phyloP scores from a whole-genome alignment of 768 basidiomycete genomes.

The Stropharia rugosoannulata region DNA sequence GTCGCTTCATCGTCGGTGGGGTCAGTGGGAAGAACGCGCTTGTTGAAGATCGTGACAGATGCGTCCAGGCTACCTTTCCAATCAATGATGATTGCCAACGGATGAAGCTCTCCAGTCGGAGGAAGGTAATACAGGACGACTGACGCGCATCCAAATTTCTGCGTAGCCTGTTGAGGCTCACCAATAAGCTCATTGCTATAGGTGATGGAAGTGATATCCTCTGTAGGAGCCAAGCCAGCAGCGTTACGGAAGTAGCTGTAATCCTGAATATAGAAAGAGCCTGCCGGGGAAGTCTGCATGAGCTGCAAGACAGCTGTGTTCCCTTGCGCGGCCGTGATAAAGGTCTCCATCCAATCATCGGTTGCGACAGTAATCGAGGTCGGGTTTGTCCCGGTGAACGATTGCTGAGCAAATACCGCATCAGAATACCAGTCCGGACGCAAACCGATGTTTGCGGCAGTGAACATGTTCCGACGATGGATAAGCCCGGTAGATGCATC shows the following conservation, averaged over 20 bases:
- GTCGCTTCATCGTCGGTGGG: conserved; percentile 10
- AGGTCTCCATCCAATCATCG: conserved; percentile 17
- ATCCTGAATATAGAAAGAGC: conserved; percentile 21
- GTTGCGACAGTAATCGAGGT: conserved; percentile 23
- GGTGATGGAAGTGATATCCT: conserved; percentile 6
- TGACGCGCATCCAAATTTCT: conserved; percentile 22
- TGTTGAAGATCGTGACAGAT: conserved; percentile 29
- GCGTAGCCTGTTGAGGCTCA: neutral
- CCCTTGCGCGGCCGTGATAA: conserved; percentile 14
- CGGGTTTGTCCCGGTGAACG: conserved; percentile 28
- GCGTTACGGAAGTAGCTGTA: conserved; percentile 23
- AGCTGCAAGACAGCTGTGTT: conserved; percentile 11
- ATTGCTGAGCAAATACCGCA: conserved; percentile 27
- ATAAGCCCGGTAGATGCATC: neutral
- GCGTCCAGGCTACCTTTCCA: conserved; percentile 24
- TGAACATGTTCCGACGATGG: conserved; percentile 18
- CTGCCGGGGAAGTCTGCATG: conserved; percentile 3
- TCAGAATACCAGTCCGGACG: conserved; percentile 30
- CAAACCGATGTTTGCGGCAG: conserved; percentile 23
- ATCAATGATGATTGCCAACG: conserved; percentile 26
- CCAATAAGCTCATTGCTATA: no score
- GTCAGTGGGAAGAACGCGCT: conserved; percentile 12
- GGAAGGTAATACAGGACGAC: conserved; percentile 26
- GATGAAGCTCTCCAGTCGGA: conserved; percentile 24
- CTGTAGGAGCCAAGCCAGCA: conserved; percentile 12